Evolutionary conservation across 805 yeast species (phyloP).

Genomic region (Metschnikowia borealis): DNA sequence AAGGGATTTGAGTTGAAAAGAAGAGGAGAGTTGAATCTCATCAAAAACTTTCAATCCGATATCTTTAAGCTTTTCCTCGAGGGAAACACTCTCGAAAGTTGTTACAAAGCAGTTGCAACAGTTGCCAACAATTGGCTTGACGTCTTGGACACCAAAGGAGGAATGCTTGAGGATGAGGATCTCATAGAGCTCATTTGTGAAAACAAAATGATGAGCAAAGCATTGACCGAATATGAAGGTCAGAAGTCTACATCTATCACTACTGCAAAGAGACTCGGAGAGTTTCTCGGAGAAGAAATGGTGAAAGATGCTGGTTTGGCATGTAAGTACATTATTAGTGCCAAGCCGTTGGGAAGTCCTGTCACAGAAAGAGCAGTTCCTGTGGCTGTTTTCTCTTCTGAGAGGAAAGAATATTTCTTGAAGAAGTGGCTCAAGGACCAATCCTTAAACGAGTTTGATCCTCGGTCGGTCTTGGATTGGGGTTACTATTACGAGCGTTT

Average conservation of each 20-base stretch:
- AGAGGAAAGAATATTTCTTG: constrained; percentile 69
- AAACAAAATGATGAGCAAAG: constrained; percentile 90
- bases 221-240: constrained; percentile 79
- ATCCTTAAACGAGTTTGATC: constrained; percentile 74
- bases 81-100: constrained; percentile 71
- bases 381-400: constrained; percentile 91
- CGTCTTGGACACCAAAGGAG: constrained; percentile 83
- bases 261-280: constrained; percentile 90
- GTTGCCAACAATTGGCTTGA: constrained; percentile 97
- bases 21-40: constrained; percentile 90
- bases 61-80: constrained; percentile 87
- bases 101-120: constrained; percentile 84
- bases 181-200: constrained; percentile 93
- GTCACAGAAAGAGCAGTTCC: constrained; percentile 97
- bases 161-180: constrained; percentile 87
- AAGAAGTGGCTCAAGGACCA: constrained; percentile 86
- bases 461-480: constrained; percentile 91
- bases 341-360: constrained; percentile 78
- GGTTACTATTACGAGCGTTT: constrained; percentile 83
- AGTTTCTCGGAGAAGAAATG: constrained; percentile 93
- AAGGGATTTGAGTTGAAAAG: constrained; percentile 96
- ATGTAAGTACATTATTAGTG: constrained; percentile 87
- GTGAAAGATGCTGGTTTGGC: constrained; percentile 95
- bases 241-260: constrained; percentile 95
- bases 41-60: constrained; percentile 93